Conservation (phyloP, 1,284 basidiomycete genomes). For the Fistulinella cinereoalba region DNA sequence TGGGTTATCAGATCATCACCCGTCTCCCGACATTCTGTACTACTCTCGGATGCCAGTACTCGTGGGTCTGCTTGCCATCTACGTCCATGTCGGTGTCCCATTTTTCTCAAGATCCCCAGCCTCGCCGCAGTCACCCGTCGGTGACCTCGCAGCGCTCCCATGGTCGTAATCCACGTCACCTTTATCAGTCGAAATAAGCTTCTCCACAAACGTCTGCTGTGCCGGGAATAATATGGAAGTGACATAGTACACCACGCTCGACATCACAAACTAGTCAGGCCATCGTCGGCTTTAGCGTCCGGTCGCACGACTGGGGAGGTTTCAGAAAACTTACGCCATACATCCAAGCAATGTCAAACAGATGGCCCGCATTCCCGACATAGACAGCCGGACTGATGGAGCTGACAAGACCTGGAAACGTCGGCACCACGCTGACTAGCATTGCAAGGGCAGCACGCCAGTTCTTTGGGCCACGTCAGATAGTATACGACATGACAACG, state of each 20-base stretch:
- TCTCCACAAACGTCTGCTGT: constrained; percentile 53
- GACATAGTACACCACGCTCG: constrained; percentile 46
- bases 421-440: constrained; percentile 56
- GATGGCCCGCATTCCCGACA: constrained; percentile 49
- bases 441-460: constrained; percentile 69
- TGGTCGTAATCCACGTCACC: constrained; percentile 1
- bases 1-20: too few relatives aligned
- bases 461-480: constrained; percentile 47
- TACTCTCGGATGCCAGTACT: too few relatives aligned
- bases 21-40: too few relatives aligned
- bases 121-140: not conserved
- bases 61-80: too few relatives aligned
- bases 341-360: constrained; percentile 71
- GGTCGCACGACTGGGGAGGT: not conserved
- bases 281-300: constrained; percentile 23
- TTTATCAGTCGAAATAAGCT: constrained; percentile 38
- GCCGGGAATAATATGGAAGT: constrained; percentile 62
- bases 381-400: constrained; percentile 58
- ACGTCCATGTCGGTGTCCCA: too few relatives aligned
- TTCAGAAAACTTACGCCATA: constrained; percentile 56
- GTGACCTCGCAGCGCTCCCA: constrained; percentile 3
- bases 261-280: constrained; percentile 40
- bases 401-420: constrained; percentile 67
- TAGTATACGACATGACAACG: not conserved
- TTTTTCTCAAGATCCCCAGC: constrained; percentile 11